Base-by-base conservation (phyloP, 352 stramenopile species). In the Globisporangium sylvaticum region DNA sequence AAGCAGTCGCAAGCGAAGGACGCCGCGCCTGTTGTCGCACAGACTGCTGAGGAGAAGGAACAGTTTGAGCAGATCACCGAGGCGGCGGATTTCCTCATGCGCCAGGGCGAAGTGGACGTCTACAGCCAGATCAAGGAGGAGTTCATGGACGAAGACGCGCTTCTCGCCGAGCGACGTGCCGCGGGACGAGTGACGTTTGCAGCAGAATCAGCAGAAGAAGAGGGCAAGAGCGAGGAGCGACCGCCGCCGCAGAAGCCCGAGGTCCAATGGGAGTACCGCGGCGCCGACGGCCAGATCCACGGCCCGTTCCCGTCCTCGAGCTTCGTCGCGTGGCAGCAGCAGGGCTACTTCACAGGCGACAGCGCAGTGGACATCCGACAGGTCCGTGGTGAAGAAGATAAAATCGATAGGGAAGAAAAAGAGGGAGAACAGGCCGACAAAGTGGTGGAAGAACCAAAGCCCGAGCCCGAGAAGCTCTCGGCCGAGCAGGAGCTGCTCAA, bases 41-140 rank as follows among this genome's bases (percentile, higher is more conserved):
- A 91, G 62, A 91, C 84, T 0, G 7, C 68, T 2, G 81, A 93
- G 58, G 81, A 94, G 73, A 92, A 92, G 72, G 66, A 75, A 70
- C 82, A 91, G 72, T 95, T 95, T 53, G 72, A 94, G 10, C 77
- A 88, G 64, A 69, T 95, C 56, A 95, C 84, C 0, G 85, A 95
- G 48, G 87, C 86, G 0, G 84, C 87, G 0, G 87, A 94, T 60
- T 94, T 87, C 62, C 71, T 95, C 29, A 82, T 95, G 81, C 81
- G 85, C 10, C 75, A 73, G 31, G 87, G 87, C 42, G 80, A 94
- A 48, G 82, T 90, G 34, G 87, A 95, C 18, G 83, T 93, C 2
- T 95, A 95, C 66, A 84, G 76, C 46, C 80, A 91, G 56, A 89
- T 90, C 29, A 90, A 87, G 44, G 87, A 95, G 60, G 85, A 95